phyloP scores from a whole-genome alignment of 352 stramenopile species.

The Globisporangium abappressorium region DNA sequence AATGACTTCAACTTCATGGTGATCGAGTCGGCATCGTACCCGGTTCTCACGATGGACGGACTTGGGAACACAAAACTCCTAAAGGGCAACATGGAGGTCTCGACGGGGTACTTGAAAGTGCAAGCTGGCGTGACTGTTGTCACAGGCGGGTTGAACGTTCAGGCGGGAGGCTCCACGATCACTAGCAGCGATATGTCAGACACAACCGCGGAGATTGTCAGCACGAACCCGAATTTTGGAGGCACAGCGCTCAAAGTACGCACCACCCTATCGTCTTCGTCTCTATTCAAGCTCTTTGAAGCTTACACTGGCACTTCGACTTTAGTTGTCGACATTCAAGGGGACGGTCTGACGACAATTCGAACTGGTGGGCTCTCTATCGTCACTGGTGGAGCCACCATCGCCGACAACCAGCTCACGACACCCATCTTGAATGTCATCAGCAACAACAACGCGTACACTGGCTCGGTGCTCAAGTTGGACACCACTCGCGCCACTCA shows the following conservation, averaged over 20 bases:
- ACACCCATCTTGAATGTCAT: slow-evolving; percentile 24
- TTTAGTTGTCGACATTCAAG: slow-evolving; percentile 37
- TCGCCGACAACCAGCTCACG: slow-evolving; percentile 25
- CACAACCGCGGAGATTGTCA: slow-evolving; percentile 37
- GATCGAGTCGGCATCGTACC: slow-evolving; percentile 41
- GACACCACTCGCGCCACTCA: slow-evolving; percentile 17
- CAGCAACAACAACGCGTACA: slow-evolving; percentile 28
- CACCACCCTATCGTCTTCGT: slow-evolving; percentile 20
- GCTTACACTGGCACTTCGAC: slow-evolving; percentile 25
- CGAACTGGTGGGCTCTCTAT: slow-evolving; percentile 37
- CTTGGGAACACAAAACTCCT: slow-evolving; percentile 47
- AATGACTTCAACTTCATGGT: slow-evolving; percentile 66
- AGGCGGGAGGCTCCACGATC: slow-evolving; percentile 33
- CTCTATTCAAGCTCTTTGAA: slow-evolving; percentile 45
- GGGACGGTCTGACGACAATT: slow-evolving; percentile 49
- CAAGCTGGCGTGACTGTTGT: slow-evolving; percentile 33
- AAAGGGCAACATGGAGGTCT: slow-evolving; percentile 46
- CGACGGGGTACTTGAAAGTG: slow-evolving; percentile 50
- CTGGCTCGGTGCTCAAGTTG: slow-evolving; percentile 25
- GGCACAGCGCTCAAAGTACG: slow-evolving; percentile 35
- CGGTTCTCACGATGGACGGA: slow-evolving; percentile 56
- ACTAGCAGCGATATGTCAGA: slow-evolving; percentile 19
- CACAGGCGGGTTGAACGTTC: slow-evolving; percentile 34
- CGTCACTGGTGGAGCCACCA: slow-evolving; percentile 37
- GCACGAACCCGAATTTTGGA: slow-evolving; percentile 27